Evolutionary conservation across 1,139 yeast species (phyloP).

Genomic region (Cylindricascospora bacillispora): DNA sequence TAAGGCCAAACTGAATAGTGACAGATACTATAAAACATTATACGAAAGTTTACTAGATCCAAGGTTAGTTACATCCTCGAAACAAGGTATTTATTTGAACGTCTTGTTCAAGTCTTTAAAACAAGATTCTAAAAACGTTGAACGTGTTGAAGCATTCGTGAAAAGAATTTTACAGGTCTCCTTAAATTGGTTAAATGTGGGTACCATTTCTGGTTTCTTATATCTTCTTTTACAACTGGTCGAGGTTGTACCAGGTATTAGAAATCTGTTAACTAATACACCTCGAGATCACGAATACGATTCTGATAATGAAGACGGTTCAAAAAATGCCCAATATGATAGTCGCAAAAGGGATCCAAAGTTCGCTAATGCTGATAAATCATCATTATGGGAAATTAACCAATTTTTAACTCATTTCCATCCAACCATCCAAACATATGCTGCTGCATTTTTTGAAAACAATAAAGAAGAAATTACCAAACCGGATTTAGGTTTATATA

Average conservation of each 20-base stretch:
- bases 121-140: conserved; percentile 43
- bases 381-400: conserved; percentile 78
- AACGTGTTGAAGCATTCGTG: conserved; percentile 77
- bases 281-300: conserved; percentile 28
- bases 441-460: conserved; percentile 46
- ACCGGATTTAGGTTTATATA: conserved; percentile 84
- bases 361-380: conserved; percentile 65
- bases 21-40: conserved; percentile 75
- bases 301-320: conserved; percentile 23
- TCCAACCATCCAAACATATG: conserved; percentile 81
- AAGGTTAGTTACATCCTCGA: conserved; percentile 70
- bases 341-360: conserved; percentile 85
- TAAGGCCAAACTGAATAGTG: conserved; percentile 44
- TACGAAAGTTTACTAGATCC: conserved; percentile 85
- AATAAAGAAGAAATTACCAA: conserved; percentile 35
- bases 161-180: conserved; percentile 83
- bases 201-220: conserved; percentile 84
- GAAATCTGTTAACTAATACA: conserved; percentile 35
- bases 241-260: conserved; percentile 37
- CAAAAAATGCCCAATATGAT: conserved; percentile 39
- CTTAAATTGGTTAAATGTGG: conserved; percentile 75
- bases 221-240: conserved; percentile 61
- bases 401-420: conserved; percentile 74
- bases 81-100: conserved; percentile 81
- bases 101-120: conserved; percentile 74